Conservation (phyloP, 352 stramenopile genomes). For the Phytopythium boreale region DNA sequence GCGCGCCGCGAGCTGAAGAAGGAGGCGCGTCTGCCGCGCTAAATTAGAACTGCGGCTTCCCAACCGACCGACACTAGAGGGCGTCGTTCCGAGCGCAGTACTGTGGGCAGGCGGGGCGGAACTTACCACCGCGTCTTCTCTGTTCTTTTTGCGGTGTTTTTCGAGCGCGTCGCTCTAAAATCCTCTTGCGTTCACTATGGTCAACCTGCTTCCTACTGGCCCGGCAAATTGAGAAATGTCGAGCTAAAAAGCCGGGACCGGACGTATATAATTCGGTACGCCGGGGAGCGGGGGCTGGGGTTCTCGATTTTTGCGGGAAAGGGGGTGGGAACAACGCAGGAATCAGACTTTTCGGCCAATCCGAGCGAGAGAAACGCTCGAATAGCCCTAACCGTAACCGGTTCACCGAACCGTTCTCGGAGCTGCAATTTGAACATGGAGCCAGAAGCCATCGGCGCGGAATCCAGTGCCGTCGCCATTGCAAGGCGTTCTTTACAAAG, state of each 20-base stretch:
- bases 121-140: not conserved
- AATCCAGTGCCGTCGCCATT: not conserved
- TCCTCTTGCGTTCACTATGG: not conserved
- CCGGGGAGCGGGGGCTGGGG: not conserved
- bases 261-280: not conserved
- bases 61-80: not conserved
- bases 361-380: too few species aligned
- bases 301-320: not conserved
- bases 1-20: not conserved
- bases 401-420: not conserved
- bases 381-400: not conserved
- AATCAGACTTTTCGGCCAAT: constrained; percentile 1
- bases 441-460: not conserved
- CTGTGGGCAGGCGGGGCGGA: too few species aligned
- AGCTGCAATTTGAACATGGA: not conserved
- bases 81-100: too few species aligned
- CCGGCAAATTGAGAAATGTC: constrained; percentile 9
- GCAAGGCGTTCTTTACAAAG: not conserved
- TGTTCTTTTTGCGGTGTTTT: not conserved
- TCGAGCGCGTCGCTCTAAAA: not conserved
- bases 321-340: not conserved
- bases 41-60: not conserved
- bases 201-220: not conserved
- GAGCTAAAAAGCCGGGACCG: constrained; percentile 5
- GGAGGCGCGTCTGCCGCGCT: not conserved